Evolutionary conservation across 2,329 filamentous ascomycete species (phyloP), one percentile per base, ranked within the genome.

Genomic region (Phoma herbarum): DNA sequence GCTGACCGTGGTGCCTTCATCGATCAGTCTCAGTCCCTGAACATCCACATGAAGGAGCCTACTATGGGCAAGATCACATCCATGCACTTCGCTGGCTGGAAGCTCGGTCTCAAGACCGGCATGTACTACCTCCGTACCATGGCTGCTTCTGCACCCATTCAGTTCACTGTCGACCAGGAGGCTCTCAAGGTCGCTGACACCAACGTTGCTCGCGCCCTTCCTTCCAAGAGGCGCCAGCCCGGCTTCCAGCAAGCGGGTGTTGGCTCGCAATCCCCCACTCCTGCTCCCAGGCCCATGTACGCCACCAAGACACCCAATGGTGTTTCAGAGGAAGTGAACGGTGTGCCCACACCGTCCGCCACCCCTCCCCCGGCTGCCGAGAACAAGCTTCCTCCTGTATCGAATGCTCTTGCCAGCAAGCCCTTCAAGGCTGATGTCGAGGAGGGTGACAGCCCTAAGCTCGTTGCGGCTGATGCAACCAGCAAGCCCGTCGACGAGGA

Each of bases 101-200:
- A 98, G 86, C 89, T 98, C 67, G 95, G 95, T 74, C 87, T 99
- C 69, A 99, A 99, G 90, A 99, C 95, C 33, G 95, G 95, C 83
- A 98, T 99, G 95, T 99, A 99, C 88, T 99, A 99, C 82, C 89
- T 99, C 70, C 92, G 95, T 73, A 99, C 95, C 46, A 95, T 96
- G 88, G 95, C 95, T 64, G 95, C 95, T 33, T 93, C 93, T 18
- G 93, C 93, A 45, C 95, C 95, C 52, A 99, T 99, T 68, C 95
- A 99, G 80, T 99, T 99, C 84, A 99, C 95, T 4, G 95, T 99
- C 75, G 95, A 99, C 77, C 94, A 99, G 80, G 92, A 97, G 80
- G 91, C 92, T 56, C 88, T 99, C 69, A 92, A 93, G 82, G 88
- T 97, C 45, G 87, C 87, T 37, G 95, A 99, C 76, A 91, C 88